Conservation (phyloP, 495 filamentous ascomycete genomes). For the Tuber brumale region DNA sequence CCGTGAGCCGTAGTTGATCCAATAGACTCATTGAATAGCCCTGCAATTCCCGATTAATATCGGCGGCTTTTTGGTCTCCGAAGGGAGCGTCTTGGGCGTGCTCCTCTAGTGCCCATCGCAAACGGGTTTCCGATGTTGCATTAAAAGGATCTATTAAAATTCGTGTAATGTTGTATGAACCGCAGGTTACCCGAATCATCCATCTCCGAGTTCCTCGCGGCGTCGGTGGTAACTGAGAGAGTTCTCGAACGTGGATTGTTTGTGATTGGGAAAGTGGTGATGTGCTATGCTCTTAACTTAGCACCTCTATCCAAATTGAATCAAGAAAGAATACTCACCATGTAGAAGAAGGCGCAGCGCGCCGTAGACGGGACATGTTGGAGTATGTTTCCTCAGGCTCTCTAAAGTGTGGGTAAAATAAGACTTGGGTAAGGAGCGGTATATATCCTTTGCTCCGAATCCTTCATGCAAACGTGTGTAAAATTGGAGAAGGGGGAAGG, state of each 20-base stretch:
- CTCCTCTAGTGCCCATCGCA: constrained; percentile 26
- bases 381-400: neutral
- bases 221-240: constrained; percentile 10
- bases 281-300: neutral
- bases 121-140: constrained; percentile 6
- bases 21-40: constrained; percentile 17
- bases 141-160: constrained; percentile 21
- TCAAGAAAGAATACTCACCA: neutral
- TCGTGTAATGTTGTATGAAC: constrained; percentile 11
- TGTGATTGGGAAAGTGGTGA: constrained; percentile 4
- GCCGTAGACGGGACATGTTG: neutral
- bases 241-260: constrained; percentile 22
- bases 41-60: constrained; percentile 12
- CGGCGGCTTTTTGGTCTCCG: constrained; percentile 10
- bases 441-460: neutral
- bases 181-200: constrained; percentile 20
- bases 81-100: constrained; percentile 21
- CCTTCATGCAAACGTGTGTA: neutral
- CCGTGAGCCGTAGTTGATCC: constrained; percentile 22
- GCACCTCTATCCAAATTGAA: neutral
- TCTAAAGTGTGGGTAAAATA: neutral
- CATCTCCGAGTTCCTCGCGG: constrained; percentile 16
- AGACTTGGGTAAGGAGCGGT: neutral
- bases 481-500: neutral
- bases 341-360: neutral